Conservation (phyloP, 2,329 filamentous ascomycete species). For the Pseudocercospora ulei region DNA sequence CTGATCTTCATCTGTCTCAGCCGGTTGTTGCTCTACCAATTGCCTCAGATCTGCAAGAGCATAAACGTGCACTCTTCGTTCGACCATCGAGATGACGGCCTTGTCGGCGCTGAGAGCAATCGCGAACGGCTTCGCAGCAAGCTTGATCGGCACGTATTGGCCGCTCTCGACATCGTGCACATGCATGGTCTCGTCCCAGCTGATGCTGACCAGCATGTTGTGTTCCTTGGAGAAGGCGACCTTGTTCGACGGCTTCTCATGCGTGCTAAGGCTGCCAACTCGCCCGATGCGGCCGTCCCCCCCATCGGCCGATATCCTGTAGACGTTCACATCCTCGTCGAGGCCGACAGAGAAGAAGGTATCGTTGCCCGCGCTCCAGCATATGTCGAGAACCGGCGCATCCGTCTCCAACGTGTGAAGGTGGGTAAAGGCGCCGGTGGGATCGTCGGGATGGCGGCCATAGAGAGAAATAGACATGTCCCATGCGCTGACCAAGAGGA, state of each 20-base stretch:
- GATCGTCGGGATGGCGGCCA: constrained; percentile 34
- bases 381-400: constrained; percentile 82
- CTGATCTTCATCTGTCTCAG: constrained; percentile 6
- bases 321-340: constrained; percentile 69
- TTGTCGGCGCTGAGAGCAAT: constrained; percentile 69
- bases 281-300: constrained; percentile 38
- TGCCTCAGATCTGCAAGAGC: constrained; percentile 61
- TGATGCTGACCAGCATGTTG: constrained; percentile 72
- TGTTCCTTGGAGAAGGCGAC: constrained; percentile 72
- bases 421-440: constrained; percentile 24
- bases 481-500: constrained; percentile 88
- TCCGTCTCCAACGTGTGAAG: constrained; percentile 38
- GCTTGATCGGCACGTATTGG: constrained; percentile 43
- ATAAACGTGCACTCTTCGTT: constrained; percentile 88
- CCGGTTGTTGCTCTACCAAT: constrained; percentile 40
- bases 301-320: constrained; percentile 49
- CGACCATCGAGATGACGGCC: constrained; percentile 90
- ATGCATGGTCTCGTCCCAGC: constrained; percentile 87
- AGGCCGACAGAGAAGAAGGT: constrained; percentile 79
- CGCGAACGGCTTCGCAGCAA: constrained; percentile 83
- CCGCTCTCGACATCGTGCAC: constrained; percentile 54
- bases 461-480: constrained; percentile 87
- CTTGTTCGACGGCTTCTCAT: constrained; percentile 63
- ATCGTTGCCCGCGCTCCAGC: constrained; percentile 69
- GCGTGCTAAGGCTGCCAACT: constrained; percentile 70